Percentiles rank a stretch among this genome's conserved stretches.
These are phyloP conservation scores for Talaromyces pinophilus DNA, from an alignment of 2,329 filamentous ascomycete species.

Conservation along the genomic window DNA sequence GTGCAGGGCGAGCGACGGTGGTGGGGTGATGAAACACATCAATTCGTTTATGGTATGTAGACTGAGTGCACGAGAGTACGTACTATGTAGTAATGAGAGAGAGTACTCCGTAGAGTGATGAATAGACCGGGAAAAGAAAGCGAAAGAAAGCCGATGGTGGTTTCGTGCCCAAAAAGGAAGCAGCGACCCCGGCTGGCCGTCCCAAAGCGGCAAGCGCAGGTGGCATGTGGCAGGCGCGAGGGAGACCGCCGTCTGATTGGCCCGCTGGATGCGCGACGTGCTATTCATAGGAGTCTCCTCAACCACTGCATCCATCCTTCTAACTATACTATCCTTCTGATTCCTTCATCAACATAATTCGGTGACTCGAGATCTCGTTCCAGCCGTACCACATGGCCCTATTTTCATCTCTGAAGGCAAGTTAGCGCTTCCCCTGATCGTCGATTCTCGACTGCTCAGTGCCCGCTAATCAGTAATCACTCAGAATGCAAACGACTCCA, in stretches of 20 bases:
- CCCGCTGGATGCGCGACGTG: not conserved
- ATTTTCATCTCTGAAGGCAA: no score
- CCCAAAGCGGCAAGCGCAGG: not conserved
- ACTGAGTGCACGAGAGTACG: no score
- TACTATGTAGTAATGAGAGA: no score
- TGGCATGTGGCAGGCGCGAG: not conserved
- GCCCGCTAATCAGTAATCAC: not conserved
- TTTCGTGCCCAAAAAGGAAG: conserved; percentile 3
- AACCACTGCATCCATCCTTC: not conserved
- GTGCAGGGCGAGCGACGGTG: not conserved
- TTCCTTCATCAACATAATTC: not conserved
- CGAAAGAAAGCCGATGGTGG: not conserved
- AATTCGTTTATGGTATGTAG: not conserved
- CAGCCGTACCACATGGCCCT: not conserved
- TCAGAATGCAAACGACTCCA: not conserved
- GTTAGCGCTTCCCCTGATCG: not conserved
- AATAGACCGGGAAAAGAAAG: not conserved
- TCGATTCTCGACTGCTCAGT: not conserved
- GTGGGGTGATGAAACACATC: not conserved
- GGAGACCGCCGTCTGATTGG: not conserved
- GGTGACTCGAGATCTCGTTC: not conserved
- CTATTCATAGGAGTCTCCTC: conserved; percentile 4
- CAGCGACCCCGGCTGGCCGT: not conserved
- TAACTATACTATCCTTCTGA: not conserved
- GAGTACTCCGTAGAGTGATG: no score